Conservation (phyloP, 208 protist genomes). For the Acanthamoeba royreba region DNA sequence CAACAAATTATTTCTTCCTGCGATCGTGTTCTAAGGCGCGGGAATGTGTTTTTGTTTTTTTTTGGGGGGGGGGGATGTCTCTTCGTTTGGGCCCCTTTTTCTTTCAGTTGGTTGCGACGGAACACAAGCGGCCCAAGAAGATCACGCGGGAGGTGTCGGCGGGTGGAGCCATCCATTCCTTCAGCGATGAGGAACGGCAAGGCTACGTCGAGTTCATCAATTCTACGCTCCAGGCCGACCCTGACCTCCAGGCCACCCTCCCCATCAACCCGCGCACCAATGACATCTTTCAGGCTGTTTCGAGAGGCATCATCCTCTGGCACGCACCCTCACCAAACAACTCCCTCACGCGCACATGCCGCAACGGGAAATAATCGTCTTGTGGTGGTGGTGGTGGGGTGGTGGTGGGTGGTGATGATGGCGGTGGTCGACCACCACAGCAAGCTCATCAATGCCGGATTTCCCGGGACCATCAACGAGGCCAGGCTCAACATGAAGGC, state of each 20-base stretch:
- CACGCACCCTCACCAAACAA: neutral
- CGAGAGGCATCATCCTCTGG: slow-evolving; percentile 74
- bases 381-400: neutral
- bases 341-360: no score
- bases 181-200: slow-evolving; percentile 75
- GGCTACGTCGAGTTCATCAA: slow-evolving; percentile 80
- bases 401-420: neutral
- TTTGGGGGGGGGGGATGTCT: no score
- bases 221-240: slow-evolving; percentile 63
- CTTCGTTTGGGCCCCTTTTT: neutral
- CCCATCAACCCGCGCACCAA: slow-evolving; percentile 48
- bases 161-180: neutral
- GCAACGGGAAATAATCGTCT: no score
- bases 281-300: slow-evolving; percentile 63
- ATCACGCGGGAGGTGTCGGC: neutral
- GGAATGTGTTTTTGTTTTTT: neutral
- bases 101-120: neutral
- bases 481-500: slow-evolving; percentile 79
- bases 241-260: slow-evolving; percentile 57
- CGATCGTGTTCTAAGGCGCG: neutral
- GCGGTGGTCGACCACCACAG: neutral
- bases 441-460: slow-evolving; percentile 84
- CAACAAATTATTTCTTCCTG: neutral
- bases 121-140: neutral
- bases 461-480: slow-evolving; percentile 84